Evolutionary conservation across 768 basidiomycete species (phyloP).

Genomic region (Trametopsis cervina): DNA sequence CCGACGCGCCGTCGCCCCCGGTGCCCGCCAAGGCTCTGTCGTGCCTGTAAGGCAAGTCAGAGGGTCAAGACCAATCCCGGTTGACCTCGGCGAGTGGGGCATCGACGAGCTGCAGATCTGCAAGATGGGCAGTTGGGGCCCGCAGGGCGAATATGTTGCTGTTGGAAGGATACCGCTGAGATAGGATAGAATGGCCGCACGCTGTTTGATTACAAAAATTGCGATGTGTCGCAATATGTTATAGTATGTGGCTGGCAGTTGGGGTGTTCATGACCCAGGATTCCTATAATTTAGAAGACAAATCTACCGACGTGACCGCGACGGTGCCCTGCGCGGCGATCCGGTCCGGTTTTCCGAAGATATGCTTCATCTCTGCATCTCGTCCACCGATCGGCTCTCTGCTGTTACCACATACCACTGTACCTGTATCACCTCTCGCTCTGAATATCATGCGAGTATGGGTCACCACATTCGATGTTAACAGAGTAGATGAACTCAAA

Average conservation of each 20-base stretch:
- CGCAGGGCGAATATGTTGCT: conserved; percentile 52
- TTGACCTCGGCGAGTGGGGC: conserved; percentile 46
- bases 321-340: too few relatives aligned
- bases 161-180: conserved; percentile 15
- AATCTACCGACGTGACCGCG: background rate
- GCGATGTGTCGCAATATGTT: too few relatives aligned
- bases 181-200: too few relatives aligned
- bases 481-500: conserved; percentile 24
- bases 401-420: too few relatives aligned
- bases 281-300: too few relatives aligned
- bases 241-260: too few relatives aligned
- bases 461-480: conserved; percentile 31
- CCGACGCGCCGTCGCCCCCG: background rate
- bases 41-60: background rate
- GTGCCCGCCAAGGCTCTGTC: background rate
- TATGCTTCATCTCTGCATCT: too few relatives aligned
- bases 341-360: too few relatives aligned
- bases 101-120: conserved; percentile 59
- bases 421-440: too few relatives aligned
- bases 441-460: conserved; percentile 46
- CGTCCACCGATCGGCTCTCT: too few relatives aligned
- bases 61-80: conserved; percentile 19
- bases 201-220: too few relatives aligned
- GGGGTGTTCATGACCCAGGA: too few relatives aligned
- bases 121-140: conserved; percentile 62